Conservation (phyloP, 106 monocot species). For the Allium sativum region DNA sequence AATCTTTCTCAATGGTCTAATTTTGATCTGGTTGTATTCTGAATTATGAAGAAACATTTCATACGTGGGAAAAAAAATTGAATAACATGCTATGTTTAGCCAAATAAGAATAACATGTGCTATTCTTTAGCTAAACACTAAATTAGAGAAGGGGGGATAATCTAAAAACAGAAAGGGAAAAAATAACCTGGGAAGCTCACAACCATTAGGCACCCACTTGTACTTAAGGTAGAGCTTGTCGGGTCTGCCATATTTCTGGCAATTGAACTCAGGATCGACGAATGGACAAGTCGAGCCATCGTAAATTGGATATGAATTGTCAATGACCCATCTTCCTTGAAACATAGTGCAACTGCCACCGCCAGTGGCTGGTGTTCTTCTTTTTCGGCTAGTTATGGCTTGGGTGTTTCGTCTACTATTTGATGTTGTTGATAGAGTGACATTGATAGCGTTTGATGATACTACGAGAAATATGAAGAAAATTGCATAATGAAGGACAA, state of each 20-base stretch:
- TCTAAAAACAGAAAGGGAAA: too few species aligned
- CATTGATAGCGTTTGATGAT: too few species aligned
- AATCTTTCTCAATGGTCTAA: too few species aligned
- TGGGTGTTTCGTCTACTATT: not conserved
- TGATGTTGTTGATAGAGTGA: not conserved
- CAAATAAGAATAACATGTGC: too few species aligned
- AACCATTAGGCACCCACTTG: slow-evolving; percentile 57
- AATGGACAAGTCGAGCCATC: slow-evolving; percentile 62
- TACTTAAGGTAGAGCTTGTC: slow-evolving; percentile 83
- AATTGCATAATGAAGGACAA: not conserved
- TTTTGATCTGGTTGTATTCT: too few species aligned
- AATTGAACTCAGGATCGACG: slow-evolving; percentile 75
- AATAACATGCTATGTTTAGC: not conserved
- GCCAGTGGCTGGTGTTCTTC: too few species aligned
- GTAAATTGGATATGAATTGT: slow-evolving; percentile 64
- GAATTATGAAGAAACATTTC: not conserved
- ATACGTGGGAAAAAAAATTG: not conserved
- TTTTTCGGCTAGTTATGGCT: not conserved
- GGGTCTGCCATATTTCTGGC: slow-evolving; percentile 70
- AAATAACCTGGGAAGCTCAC: slow-evolving; percentile 68
- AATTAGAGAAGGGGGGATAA: too few species aligned
- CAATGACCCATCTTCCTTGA: slow-evolving; percentile 79
- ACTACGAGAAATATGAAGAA: not conserved
- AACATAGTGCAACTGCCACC: slow-evolving; percentile 42
- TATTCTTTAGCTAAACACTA: too few species aligned